Evolutionary conservation across 257 asterid genomes (phyloP).

Genomic region (Verbascum thapsus): DNA sequence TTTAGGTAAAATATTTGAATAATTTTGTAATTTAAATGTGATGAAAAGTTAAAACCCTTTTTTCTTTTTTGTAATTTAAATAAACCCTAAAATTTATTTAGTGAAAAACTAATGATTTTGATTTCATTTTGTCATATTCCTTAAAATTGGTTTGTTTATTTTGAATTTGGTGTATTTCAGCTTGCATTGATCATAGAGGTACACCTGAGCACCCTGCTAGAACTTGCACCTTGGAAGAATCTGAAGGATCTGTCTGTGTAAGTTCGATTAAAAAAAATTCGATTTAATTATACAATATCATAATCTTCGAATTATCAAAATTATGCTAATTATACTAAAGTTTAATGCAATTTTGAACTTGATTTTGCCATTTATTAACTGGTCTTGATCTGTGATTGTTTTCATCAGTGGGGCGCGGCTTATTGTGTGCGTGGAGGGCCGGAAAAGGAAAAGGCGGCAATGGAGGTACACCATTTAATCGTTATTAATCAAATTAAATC

Average conservation of each 20-base stretch:
- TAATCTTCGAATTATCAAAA: too few relatives aligned
- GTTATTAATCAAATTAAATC: too few relatives aligned
- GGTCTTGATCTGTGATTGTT: too few relatives aligned
- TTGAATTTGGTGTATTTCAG: conserved; percentile 51
- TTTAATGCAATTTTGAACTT: background rate
- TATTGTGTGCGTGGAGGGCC: conserved; percentile 83
- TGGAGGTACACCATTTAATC: conserved; percentile 56
- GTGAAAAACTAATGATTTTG: too few relatives aligned
- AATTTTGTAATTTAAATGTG: background rate
- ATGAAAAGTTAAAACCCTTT: conserved; percentile 5
- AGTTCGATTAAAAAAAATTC: conserved; percentile 37
- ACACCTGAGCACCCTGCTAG: conserved; percentile 95
- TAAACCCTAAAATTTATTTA: too few relatives aligned
- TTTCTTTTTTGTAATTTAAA: background rate
- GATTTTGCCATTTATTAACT: too few relatives aligned
- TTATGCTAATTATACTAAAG: too few relatives aligned
- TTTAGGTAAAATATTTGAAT: conserved; percentile 59
- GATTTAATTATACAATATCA: background rate
- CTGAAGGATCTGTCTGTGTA: conserved; percentile 71
- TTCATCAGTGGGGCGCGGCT: conserved; percentile 90
- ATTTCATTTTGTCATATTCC: too few relatives aligned
- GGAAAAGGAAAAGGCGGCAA: conserved; percentile 75
- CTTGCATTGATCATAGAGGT: conserved; percentile 96
- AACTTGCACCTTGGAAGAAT: conserved; percentile 91
- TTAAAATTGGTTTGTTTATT: background rate